A percentile compares a stretch with the other conserved stretches of the same genome.
These are phyloP conservation scores for Globisporangium cylindrosporum DNA, from an alignment of 352 stramenopile genomes.

Conservation along the genomic window DNA sequence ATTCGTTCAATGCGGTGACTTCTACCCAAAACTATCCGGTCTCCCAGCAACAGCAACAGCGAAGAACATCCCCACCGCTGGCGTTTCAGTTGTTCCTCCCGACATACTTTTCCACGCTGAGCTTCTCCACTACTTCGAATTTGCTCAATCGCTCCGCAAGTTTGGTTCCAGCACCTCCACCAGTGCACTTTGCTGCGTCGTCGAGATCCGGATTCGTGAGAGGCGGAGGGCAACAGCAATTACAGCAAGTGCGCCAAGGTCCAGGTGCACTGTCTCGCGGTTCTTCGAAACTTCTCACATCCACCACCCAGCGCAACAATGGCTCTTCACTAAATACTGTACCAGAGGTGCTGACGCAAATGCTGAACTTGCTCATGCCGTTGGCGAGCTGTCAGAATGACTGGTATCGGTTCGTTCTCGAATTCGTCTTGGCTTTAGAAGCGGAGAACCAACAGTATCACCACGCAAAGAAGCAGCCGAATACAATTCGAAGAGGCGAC, in stretches of 20 bases:
- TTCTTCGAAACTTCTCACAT: not conserved
- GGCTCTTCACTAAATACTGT: conserved; percentile 16
- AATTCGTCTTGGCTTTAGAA: conserved; percentile 11
- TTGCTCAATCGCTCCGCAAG: not conserved
- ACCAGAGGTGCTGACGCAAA: conserved; percentile 18
- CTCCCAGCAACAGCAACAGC: not conserved
- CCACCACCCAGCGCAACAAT: not conserved
- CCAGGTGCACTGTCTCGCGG: not conserved
- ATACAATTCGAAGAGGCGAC: not conserved
- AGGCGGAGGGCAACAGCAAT: not conserved
- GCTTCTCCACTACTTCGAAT: not conserved
- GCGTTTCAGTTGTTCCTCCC: conserved; percentile 32
- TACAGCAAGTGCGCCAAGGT: not conserved
- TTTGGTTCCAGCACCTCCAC: conserved; percentile 1
- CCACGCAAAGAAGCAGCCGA: not conserved
- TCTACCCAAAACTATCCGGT: no score
- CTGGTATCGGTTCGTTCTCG: conserved; percentile 32
- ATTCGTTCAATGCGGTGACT: conserved; percentile 29
- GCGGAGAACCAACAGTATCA: not conserved
- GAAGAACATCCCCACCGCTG: conserved; percentile 20
- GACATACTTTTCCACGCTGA: conserved; percentile 27
- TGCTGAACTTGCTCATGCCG: conserved; percentile 18
- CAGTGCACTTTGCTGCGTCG: not conserved
- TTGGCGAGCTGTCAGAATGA: conserved; percentile 18
- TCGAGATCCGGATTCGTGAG: not conserved